Evolutionary conservation across 2,329 filamentous ascomycete genomes (phyloP), one percentile per base, ranked within the genome.

Genomic region (Didymella lethalis): DNA sequence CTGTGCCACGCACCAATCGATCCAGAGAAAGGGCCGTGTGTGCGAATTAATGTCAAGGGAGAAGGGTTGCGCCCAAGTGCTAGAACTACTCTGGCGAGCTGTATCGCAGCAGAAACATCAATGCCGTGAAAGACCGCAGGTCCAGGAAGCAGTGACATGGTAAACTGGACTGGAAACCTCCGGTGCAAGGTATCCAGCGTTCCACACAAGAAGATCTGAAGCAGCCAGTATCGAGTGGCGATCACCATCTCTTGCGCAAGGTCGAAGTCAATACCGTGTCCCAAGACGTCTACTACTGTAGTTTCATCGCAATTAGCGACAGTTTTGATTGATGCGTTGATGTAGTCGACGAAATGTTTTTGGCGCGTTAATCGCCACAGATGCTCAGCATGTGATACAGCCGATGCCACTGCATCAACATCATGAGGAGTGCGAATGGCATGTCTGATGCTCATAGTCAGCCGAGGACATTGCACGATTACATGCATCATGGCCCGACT

Each of bases 401-500:
- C 51, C 14, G 26, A 32, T 5, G 51, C 51, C 20, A 57, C 23
- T 11, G 36, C 40, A 6, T 47, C 16, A 10, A 51, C 28, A 5
- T 57, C 41, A n/a, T 7, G 8, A 11, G 26, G 34, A 3, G 32
- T 26, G 36, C 40, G 34, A 6, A 52, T 43, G 2, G 54, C 48
- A 43, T 43, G 34, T 4, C 54, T 43, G 31, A 52, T 48, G 2
- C 36, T 28, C 7, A 52, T 20, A 2, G 41, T 43, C 10, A 57
- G 43, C 20, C 54, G 48, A 28, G 54, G 54, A 18, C 48, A 57
- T 11, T 57, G 54, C 2, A 57, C 51, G 1, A 52, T 7, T 3
- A 47, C 32, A n/a, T 57, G 54, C 54, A 57, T 57, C 48, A 52
- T 52, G 26, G 36, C 43, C 29, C 48, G 51, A 2, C 25, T 36